Base-by-base conservation (phyloP, 305 asterid species). In the Striga hermonthica region DNA sequence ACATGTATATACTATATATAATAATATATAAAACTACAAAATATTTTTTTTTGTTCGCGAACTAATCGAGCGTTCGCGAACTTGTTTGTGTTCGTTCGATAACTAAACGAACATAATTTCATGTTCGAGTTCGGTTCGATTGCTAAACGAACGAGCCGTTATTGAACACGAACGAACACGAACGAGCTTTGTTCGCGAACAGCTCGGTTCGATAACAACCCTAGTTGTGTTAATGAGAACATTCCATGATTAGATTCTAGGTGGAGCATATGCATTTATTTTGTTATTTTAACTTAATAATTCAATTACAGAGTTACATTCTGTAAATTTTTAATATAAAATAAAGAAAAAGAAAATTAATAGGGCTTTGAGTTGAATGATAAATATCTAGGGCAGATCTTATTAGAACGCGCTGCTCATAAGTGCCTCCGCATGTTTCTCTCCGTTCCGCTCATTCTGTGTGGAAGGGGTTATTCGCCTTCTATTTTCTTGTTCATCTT, bases 381-480 rank as follows among this genome's bases (percentile, higher is more conserved):
- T 41, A 47, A 44, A 22, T 65, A 66, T 54, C 71, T 75, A 75
- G 79, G 76, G 79, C 76, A 71, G 14, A 56, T 62, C 76, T 60
- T 49, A 70, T 69, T 69, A 65, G 16, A 60, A 66, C 67, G 44
- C 35, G 62, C 12, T 69, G 60, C 78, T 22, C 31, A 22, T 22
- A 22, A 22, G 62, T 16, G 55, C 53, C 63, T 50, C 65, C 15
- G 69, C 48, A 37, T 10, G 38, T 52, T 22, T 22, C 31, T 57
- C 57, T 10, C 59, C 15, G 8, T 7, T 44, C 10, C 62, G 49
- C 36, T 66, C 61, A 39, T 56, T 40, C 68, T 59, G 55, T 7
- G 60, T 45, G 9, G 34, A 11, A 64, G 61, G 63, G 58, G 76
- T 76, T 71, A 57, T 49, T 73, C 35, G 15, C 60, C 35, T 37